A percentile compares a stretch with the other conserved stretches of the same genome.
Evolutionary conservation across 129 eudicot species (phyloP).

Genomic region (Flaveria trinervia): DNA sequence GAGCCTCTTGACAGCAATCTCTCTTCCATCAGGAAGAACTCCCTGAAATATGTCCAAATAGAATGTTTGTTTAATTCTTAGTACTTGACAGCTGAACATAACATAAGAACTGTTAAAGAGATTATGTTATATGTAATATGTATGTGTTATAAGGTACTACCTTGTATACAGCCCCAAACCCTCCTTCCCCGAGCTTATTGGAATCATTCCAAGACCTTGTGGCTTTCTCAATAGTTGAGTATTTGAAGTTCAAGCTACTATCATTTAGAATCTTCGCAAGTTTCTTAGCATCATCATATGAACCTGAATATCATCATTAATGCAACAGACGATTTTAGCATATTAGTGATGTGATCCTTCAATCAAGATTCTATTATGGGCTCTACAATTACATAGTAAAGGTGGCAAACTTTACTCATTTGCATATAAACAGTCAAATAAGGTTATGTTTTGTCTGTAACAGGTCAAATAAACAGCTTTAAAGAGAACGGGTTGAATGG

Average conservation of each 20-base stretch:
- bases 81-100: background rate
- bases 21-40: conserved; percentile 83
- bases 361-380: background rate
- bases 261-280: conserved; percentile 58
- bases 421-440: background rate
- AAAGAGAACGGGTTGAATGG: background rate
- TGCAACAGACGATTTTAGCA: conserved; percentile 2
- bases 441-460: background rate
- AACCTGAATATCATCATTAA: conserved; percentile 34
- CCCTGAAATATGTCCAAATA: conserved; percentile 46
- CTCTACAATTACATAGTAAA: background rate
- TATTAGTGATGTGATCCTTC: conserved; percentile 11
- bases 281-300: conserved; percentile 58
- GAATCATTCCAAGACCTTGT: conserved; percentile 63
- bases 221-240: conserved; percentile 74
- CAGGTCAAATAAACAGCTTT: background rate
- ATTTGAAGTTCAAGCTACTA: conserved; percentile 78
- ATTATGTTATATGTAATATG: background rate
- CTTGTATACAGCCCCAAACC: conserved; percentile 86
- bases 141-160: conserved; percentile 32
- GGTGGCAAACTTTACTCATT: background rate
- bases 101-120: background rate
- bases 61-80: background rate
- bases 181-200: conserved; percentile 90
- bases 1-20: conserved; percentile 92